A percentile compares a stretch with the other conserved stretches of the same genome.
phyloP scores from a whole-genome alignment of 2,329 filamentous ascomycete genomes.

The Colletotrichum nymphaeae region DNA sequence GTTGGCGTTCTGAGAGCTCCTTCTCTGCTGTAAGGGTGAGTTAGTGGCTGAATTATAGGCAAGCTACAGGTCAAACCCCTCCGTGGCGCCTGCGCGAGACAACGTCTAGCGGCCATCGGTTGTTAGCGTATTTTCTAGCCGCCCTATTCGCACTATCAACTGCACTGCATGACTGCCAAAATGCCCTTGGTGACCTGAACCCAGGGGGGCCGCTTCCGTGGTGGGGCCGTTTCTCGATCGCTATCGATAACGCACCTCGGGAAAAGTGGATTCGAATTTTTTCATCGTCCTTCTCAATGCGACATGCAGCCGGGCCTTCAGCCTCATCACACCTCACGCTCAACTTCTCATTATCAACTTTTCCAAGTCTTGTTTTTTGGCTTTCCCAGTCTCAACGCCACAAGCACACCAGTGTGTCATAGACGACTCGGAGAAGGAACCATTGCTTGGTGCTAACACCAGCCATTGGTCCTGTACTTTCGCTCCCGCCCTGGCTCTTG shows the following conservation, averaged over 20 bases:
- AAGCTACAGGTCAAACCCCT: neutral
- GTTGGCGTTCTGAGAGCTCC: neutral
- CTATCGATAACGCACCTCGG: slow-evolving; percentile 27
- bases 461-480: neutral
- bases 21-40: slow-evolving; percentile 8
- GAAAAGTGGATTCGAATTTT: slow-evolving; percentile 27
- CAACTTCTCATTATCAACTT: neutral
- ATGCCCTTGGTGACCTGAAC: neutral
- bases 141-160: neutral
- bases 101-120: neutral
- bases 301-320: neutral
- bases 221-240: neutral
- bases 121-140: neutral
- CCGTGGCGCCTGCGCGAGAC: neutral
- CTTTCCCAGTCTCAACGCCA: slow-evolving; percentile 18
- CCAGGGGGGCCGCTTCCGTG: neutral
- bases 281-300: slow-evolving; percentile 14
- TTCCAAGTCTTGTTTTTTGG: neutral
- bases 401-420: slow-evolving; percentile 4
- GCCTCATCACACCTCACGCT: slow-evolving; percentile 5
- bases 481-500: neutral
- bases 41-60: neutral
- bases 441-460: neutral
- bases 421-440: slow-evolving; percentile 1
- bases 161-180: neutral